These are phyloP conservation scores for Botrytis cinerea DNA, from an alignment of 2,329 filamentous ascomycete genomes.

Conservation along the genomic window DNA sequence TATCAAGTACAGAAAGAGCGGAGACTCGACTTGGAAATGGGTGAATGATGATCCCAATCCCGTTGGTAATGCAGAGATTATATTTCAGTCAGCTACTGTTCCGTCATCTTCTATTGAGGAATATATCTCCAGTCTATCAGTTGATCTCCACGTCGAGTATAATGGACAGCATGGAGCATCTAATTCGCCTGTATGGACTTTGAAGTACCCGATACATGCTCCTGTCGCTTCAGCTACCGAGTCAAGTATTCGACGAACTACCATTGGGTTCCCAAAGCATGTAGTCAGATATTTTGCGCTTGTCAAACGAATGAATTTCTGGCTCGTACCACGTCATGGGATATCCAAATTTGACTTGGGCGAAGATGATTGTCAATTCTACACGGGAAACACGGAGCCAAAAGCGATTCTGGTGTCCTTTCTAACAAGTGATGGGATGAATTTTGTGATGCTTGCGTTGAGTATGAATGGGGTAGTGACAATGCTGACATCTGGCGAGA, in stretches of 20 bases:
- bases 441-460: constrained; percentile 27
- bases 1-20: neutral
- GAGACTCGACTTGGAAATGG: constrained; percentile 8
- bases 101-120: neutral
- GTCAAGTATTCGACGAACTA: neutral
- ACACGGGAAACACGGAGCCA: neutral
- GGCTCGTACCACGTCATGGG: constrained; percentile 19
- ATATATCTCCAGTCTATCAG: neutral
- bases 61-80: constrained; percentile 10
- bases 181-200: neutral
- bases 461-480: constrained; percentile 25
- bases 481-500: constrained; percentile 13
- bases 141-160: neutral
- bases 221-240: neutral
- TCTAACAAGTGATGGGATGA: constrained; percentile 23
- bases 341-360: neutral
- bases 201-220: neutral
- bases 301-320: constrained; percentile 10
- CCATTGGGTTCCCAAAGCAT: neutral
- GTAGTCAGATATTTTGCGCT: constrained; percentile 16
- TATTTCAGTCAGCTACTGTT: neutral
- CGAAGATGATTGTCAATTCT: constrained; percentile 10
- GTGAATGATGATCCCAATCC: constrained; percentile 2
- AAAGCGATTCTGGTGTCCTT: constrained; percentile 27
- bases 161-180: neutral